These are phyloP conservation scores for Neohortaea acidophila DNA, from an alignment of 495 filamentous ascomycete species.

Conservation along the genomic window DNA sequence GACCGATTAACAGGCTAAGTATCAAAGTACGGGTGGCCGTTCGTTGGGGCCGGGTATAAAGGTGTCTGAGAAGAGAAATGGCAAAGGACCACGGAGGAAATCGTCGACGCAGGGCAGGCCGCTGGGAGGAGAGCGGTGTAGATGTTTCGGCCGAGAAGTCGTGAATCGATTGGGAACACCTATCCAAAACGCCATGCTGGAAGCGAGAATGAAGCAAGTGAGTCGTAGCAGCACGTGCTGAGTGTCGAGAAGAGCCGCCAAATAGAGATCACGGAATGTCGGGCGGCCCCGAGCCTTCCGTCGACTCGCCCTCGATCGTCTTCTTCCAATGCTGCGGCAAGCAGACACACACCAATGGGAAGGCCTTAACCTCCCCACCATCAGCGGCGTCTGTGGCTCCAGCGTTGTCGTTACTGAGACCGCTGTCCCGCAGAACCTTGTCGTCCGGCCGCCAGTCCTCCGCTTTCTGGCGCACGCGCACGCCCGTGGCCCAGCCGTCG, in stretches of 20 bases:
- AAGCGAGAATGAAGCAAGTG: too few species aligned
- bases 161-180: too few species aligned
- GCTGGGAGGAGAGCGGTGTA: too few species aligned
- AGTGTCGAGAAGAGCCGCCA: too few species aligned
- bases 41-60: too few species aligned
- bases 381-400: conserved; percentile 47
- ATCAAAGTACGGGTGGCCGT: too few species aligned
- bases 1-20: too few species aligned
- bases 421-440: conserved; percentile 75
- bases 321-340: conserved; percentile 93
- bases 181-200: too few species aligned
- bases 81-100: too few species aligned
- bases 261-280: not conserved
- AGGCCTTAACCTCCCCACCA: conserved; percentile 87
- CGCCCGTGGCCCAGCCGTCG: conserved; percentile 96
- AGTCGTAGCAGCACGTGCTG: conserved; percentile 4
- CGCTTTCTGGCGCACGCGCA: conserved; percentile 63
- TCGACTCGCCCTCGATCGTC: conserved; percentile 74
- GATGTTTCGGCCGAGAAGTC: too few species aligned
- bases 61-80: too few species aligned
- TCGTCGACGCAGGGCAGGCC: too few species aligned
- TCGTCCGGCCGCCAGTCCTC: conserved; percentile 75
- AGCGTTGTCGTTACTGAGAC: conserved; percentile 70
- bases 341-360: conserved; percentile 87
- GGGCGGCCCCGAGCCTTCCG: conserved; percentile 9